Evolutionary conservation across 306 rosid genomes (phyloP).

Genomic region (Betula pendula): DNA sequence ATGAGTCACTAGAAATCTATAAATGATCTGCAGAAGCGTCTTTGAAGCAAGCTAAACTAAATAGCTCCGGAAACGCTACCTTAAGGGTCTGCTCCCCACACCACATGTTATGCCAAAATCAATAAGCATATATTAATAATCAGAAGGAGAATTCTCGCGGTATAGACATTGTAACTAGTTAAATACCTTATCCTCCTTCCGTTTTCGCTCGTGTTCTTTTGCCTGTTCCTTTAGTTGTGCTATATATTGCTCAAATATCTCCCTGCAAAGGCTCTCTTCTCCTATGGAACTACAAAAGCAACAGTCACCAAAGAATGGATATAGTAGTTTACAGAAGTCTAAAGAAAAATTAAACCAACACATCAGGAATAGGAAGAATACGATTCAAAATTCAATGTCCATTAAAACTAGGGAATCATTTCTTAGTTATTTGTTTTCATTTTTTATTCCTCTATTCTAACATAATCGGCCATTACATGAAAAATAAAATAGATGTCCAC

Average conservation of each 20-base stretch:
- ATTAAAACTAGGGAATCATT: neutral
- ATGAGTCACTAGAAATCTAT: too few species aligned
- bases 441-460: neutral
- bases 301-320: neutral
- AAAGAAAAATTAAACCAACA: neutral
- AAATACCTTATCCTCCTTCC: slow-evolving; percentile 87
- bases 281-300: slow-evolving; percentile 65
- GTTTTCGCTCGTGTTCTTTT: slow-evolving; percentile 73
- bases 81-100: too few species aligned
- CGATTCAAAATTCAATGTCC: slow-evolving; percentile 4
- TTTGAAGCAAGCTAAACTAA: too few species aligned
- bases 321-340: neutral
- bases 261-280: slow-evolving; percentile 66
- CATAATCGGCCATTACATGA: neutral
- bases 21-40: too few species aligned
- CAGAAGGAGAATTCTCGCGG: neutral
- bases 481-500: neutral
- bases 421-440: neutral
- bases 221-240: slow-evolving; percentile 74
- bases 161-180: slow-evolving; percentile 16
- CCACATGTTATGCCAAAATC: neutral
- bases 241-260: slow-evolving; percentile 70
- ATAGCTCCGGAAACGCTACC: too few species aligned
- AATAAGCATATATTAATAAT: neutral
- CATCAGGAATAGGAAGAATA: neutral